A percentile compares a stretch with the other conserved stretches of the same genome.
Conservation (phyloP, 768 basidiomycete species). For the Leucocoprinus leucothites region DNA sequence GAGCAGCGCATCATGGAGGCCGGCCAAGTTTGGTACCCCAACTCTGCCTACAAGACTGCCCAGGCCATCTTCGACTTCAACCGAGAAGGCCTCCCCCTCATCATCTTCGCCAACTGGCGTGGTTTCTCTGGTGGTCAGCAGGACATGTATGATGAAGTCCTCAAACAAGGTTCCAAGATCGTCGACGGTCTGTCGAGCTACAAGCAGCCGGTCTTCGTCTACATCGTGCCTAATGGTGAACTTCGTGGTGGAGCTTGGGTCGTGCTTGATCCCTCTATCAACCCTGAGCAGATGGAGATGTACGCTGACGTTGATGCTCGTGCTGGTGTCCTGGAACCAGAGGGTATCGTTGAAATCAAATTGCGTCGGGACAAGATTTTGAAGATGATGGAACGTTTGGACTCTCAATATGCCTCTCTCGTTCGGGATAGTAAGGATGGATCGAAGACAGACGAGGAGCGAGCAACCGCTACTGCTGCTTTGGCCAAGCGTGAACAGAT, state of each 20-base stretch:
- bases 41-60: slow-evolving; percentile 98
- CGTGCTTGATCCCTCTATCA: slow-evolving; percentile 97
- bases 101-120: slow-evolving; percentile 99
- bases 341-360: slow-evolving; percentile 97
- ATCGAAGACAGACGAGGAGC: slow-evolving; percentile 71
- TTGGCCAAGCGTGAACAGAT: slow-evolving; percentile 75
- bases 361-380: slow-evolving; percentile 94
- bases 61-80: slow-evolving; percentile 99
- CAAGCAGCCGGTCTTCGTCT: slow-evolving; percentile 97
- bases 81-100: slow-evolving; percentile 92
- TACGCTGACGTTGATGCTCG: slow-evolving; percentile 95
- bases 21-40: slow-evolving; percentile 99
- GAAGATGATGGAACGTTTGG: slow-evolving; percentile 89
- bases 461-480: slow-evolving; percentile 61
- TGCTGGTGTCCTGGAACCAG: slow-evolving; percentile 95
- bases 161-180: slow-evolving; percentile 98
- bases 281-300: slow-evolving; percentile 98
- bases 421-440: slow-evolving; percentile 80
- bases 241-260: slow-evolving; percentile 99
- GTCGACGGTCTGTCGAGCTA: slow-evolving; percentile 97
- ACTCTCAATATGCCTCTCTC: slow-evolving; percentile 74
- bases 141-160: slow-evolving; percentile 97
- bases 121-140: slow-evolving; percentile 99
- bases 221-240: slow-evolving; percentile 98
- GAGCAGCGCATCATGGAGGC: slow-evolving; percentile 99